Evolutionary conservation across 2,329 filamentous ascomycete genomes (phyloP).

Genomic region (Fusarium nisikadoi): DNA sequence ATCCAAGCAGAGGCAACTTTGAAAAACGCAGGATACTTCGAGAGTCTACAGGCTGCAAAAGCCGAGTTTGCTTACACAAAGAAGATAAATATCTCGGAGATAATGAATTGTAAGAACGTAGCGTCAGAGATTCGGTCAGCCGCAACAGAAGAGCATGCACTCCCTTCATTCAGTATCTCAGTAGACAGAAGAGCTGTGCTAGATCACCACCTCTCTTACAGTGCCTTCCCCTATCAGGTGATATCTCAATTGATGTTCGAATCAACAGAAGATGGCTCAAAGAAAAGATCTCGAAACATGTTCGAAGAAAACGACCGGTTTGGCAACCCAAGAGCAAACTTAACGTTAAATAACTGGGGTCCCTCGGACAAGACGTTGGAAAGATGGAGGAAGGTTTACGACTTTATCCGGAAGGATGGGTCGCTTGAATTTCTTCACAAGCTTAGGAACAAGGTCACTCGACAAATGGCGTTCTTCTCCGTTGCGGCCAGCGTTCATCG

Average conservation of each 20-base stretch:
- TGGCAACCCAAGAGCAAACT: background rate
- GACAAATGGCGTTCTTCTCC: background rate
- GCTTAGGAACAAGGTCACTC: background rate
- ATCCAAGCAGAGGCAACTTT: background rate
- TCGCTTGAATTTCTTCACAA: background rate
- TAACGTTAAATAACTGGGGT: background rate
- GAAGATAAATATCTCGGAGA: background rate
- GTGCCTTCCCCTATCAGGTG: background rate
- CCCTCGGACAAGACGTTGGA: background rate
- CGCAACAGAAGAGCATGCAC: background rate
- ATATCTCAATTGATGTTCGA: background rate
- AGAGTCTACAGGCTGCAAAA: background rate
- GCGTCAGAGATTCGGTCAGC: accelerated
- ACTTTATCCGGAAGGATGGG: background rate
- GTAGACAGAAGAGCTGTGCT: background rate
- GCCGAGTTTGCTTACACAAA: accelerated
- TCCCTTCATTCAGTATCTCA: background rate
- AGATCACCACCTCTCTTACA: background rate
- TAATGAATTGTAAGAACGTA: accelerated
- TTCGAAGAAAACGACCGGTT: background rate
- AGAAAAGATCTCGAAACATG: background rate
- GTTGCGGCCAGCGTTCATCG: background rate
- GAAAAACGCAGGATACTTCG: background rate
- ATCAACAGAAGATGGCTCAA: background rate
- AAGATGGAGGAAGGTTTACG: background rate